Percentiles rank a stretch among this genome's conserved stretches.
These are phyloP conservation scores for Trapa bicornis DNA, from an alignment of 345 rosid species.

Conservation along the genomic window DNA sequence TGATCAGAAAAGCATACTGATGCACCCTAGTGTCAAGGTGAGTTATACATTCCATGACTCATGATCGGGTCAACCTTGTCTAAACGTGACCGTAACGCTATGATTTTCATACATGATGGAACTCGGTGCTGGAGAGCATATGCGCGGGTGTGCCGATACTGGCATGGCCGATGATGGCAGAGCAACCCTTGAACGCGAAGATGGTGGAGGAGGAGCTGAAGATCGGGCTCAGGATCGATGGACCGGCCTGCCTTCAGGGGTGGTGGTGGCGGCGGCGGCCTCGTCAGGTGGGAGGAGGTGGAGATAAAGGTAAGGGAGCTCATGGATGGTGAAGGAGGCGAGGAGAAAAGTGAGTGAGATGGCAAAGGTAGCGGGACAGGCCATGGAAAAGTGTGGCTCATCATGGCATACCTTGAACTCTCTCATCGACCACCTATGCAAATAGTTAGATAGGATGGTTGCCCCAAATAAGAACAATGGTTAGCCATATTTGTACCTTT, in stretches of 20 bases:
- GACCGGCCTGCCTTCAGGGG: slow-evolving; percentile 29
- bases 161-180: slow-evolving; percentile 77
- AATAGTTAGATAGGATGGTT: not conserved
- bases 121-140: slow-evolving; percentile 58
- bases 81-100: not conserved
- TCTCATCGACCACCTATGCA: slow-evolving; percentile 19
- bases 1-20: slow-evolving; percentile 42
- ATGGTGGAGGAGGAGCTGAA: slow-evolving; percentile 54
- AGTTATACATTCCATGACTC: too few species aligned
- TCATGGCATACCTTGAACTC: slow-evolving; percentile 45
- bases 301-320: slow-evolving; percentile 37
- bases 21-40: slow-evolving; percentile 33
- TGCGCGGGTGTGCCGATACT: slow-evolving; percentile 61
- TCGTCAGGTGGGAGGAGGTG: slow-evolving; percentile 34
- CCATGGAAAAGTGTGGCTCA: slow-evolving; percentile 46
- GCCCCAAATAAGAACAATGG: too few species aligned
- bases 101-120: slow-evolving; percentile 27
- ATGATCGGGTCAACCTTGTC: too few species aligned
- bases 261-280: slow-evolving; percentile 26
- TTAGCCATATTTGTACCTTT: too few species aligned
- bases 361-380: slow-evolving; percentile 34
- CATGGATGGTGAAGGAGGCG: slow-evolving; percentile 45
- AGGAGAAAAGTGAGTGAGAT: slow-evolving; percentile 31
- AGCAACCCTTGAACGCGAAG: slow-evolving; percentile 55
- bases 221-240: slow-evolving; percentile 45